These are phyloP conservation scores for Didymella arachidicola DNA, from an alignment of 2,329 filamentous ascomycete species.

Conservation along the genomic window DNA sequence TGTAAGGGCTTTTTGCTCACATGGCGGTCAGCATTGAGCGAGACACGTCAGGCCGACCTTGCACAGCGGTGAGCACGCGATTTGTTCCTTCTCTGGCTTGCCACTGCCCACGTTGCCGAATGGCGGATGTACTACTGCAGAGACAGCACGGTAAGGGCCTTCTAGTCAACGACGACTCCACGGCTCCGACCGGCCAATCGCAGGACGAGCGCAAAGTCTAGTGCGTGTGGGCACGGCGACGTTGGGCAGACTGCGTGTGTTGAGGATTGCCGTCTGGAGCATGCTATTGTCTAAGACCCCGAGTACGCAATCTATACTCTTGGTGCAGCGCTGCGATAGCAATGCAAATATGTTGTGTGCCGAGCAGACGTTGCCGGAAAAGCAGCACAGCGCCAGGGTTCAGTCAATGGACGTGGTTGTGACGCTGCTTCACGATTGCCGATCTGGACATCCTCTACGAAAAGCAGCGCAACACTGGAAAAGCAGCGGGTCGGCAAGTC, in stretches of 20 bases:
- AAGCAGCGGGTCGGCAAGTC: slow-evolving; percentile 15
- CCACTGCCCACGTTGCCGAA: slow-evolving; percentile 12
- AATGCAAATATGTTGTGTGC: background rate
- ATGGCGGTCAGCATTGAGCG: slow-evolving; percentile 8
- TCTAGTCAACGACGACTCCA: slow-evolving; percentile 5
- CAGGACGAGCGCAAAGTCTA: slow-evolving; percentile 12
- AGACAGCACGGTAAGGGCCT: slow-evolving; percentile 9
- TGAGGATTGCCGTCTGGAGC: slow-evolving; percentile 1
- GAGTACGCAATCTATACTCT: slow-evolving; percentile 4
- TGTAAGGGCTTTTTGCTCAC: slow-evolving; percentile 2
- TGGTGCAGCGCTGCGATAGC: slow-evolving; percentile 6
- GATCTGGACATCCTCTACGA: slow-evolving; percentile 6
- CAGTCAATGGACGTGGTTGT: background rate
- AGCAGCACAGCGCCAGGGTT: slow-evolving; percentile 7
- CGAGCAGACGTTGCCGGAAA: background rate
- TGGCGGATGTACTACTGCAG: slow-evolving; percentile 12
- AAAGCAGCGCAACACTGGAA: slow-evolving; percentile 14
- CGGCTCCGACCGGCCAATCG: slow-evolving; percentile 1
- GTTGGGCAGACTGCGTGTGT: slow-evolving; percentile 12
- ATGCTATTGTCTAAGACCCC: slow-evolving; percentile 3
- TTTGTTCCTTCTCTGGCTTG: slow-evolving; percentile 1
- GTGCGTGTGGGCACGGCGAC: slow-evolving; percentile 10
- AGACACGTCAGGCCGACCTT: slow-evolving; percentile 1
- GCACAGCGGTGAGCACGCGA: slow-evolving; percentile 1
- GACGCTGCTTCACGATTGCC: background rate